Evolutionary conservation across 257 asterid species (phyloP).

Genomic region (Parsonsia alboflavescens): DNA sequence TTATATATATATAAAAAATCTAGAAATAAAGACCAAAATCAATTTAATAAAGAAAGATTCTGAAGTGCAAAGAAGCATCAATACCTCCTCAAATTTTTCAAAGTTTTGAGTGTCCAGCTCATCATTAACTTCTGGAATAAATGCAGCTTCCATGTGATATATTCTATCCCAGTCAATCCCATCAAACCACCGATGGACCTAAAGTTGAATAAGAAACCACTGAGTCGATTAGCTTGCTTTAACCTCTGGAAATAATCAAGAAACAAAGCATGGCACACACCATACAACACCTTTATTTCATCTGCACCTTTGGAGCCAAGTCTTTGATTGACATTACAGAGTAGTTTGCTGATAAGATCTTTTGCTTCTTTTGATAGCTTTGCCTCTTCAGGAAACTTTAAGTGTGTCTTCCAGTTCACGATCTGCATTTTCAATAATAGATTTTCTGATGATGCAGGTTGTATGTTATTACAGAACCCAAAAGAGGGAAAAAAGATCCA

Average conservation of each 20-base stretch:
- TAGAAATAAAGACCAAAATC: not conserved
- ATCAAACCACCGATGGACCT: slow-evolving; percentile 86
- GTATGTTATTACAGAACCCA: too few species aligned
- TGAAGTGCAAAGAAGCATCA: slow-evolving; percentile 1
- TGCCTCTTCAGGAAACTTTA: slow-evolving; percentile 93
- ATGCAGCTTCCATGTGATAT: slow-evolving; percentile 85
- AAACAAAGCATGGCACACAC: slow-evolving; percentile 41
- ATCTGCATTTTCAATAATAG: slow-evolving; percentile 45
- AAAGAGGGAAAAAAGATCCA: not conserved
- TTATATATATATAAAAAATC: not conserved
- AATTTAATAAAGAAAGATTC: slow-evolving; percentile 3
- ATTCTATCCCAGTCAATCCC: slow-evolving; percentile 78
- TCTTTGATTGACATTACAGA: slow-evolving; percentile 79
- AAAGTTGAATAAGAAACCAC: slow-evolving; percentile 20
- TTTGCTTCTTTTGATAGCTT: slow-evolving; percentile 71
- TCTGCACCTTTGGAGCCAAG: slow-evolving; percentile 85
- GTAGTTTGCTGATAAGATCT: slow-evolving; percentile 78
- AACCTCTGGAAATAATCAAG: slow-evolving; percentile 24
- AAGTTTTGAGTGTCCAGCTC: slow-evolving; percentile 95
- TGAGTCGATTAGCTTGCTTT: slow-evolving; percentile 20
- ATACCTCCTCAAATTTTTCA: slow-evolving; percentile 92
- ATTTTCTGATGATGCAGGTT: not conserved
- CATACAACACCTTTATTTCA: slow-evolving; percentile 80
- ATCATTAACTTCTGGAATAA: slow-evolving; percentile 87
- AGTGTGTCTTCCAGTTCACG: slow-evolving; percentile 91